phyloP scores from a whole-genome alignment of 2,329 filamentous ascomycete genomes.

The Claviceps humidiphila region DNA sequence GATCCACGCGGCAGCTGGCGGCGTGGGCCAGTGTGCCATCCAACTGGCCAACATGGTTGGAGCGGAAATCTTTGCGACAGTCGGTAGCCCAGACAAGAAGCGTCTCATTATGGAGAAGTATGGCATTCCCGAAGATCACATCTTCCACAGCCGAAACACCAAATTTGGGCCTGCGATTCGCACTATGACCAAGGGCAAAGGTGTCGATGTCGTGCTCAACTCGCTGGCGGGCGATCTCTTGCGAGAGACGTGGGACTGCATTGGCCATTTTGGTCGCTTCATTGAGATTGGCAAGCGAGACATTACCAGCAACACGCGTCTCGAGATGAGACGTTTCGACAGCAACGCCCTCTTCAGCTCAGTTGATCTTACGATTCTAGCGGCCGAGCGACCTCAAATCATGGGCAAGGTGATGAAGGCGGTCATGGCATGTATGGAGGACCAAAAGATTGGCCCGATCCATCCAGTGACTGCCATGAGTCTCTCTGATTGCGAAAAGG shows the following conservation, averaged over 20 bases:
- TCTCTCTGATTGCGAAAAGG: constrained; percentile 25
- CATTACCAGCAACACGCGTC: constrained; percentile 22
- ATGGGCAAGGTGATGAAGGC: constrained; percentile 21
- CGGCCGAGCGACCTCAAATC: constrained; percentile 27
- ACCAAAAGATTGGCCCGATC: constrained; percentile 22
- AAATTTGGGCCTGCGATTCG: constrained; percentile 13
- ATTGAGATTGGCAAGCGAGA: constrained; percentile 18
- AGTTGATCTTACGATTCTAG: constrained; percentile 31
- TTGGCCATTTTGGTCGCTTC: constrained; percentile 20
- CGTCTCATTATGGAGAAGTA: constrained; percentile 23
- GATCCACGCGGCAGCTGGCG: constrained; percentile 25
- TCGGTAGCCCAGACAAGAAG: constrained; percentile 22
- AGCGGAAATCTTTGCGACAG: constrained; percentile 30
- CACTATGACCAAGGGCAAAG: constrained; percentile 27
- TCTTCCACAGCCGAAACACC: constrained; percentile 15
- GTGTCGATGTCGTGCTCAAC: constrained; percentile 58
- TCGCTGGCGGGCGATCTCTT: constrained; percentile 17
- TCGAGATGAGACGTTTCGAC: constrained; percentile 37
- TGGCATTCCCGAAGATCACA: constrained; percentile 20
- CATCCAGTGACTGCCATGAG: constrained; percentile 21
- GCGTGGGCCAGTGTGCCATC: constrained; percentile 27
- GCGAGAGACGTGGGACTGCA: constrained; percentile 28
- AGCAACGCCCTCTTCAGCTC: constrained; percentile 32
- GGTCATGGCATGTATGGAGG: constrained; percentile 10
- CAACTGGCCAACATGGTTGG: constrained; percentile 23